These are phyloP conservation scores for Xylaria sp. DNA, from an alignment of 2,329 filamentous ascomycete genomes.

Conservation along the genomic window DNA sequence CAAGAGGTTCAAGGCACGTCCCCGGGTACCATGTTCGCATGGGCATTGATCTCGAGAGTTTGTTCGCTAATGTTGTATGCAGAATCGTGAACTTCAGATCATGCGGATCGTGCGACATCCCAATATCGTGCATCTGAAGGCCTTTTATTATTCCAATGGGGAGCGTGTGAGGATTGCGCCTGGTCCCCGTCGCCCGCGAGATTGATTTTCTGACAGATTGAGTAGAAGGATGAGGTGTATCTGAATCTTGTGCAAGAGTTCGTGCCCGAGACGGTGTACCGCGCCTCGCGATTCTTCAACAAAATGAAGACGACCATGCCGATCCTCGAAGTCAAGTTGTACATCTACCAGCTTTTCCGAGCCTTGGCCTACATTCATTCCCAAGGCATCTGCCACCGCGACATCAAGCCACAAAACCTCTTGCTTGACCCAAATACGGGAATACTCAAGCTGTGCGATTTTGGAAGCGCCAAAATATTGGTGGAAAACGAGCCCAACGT, in stretches of 20 bases:
- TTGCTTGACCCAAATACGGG: constrained; percentile 91
- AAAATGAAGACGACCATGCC: constrained; percentile 99
- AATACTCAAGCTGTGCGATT: constrained; percentile 97
- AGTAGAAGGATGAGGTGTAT: constrained; percentile 96
- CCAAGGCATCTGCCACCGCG: constrained; percentile 97
- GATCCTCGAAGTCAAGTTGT: constrained; percentile 97
- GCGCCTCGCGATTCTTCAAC: constrained; percentile 98
- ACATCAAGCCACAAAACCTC: constrained; percentile 99
- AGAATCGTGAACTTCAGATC: constrained; percentile 99
- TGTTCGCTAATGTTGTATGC: constrained; percentile 38
- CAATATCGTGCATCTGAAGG: constrained; percentile 98
- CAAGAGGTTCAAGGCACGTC: constrained; percentile 95
- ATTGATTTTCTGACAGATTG: constrained; percentile 31
- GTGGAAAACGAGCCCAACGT: constrained; percentile 99
- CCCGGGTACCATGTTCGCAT: background rate
- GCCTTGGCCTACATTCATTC: constrained; percentile 99
- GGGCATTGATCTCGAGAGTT: constrained; percentile 1
- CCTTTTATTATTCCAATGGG: constrained; percentile 99
- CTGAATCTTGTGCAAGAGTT: constrained; percentile 98
- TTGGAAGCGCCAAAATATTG: constrained; percentile 97
- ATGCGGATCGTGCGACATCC: constrained; percentile 99
- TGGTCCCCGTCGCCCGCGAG: background rate
- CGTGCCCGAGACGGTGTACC: constrained; percentile 97
- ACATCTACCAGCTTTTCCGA: constrained; percentile 99
- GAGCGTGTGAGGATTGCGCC: constrained; percentile 76